Evolutionary conservation across 305 asterid genomes (phyloP).

Genomic region (Plantago rigida): DNA sequence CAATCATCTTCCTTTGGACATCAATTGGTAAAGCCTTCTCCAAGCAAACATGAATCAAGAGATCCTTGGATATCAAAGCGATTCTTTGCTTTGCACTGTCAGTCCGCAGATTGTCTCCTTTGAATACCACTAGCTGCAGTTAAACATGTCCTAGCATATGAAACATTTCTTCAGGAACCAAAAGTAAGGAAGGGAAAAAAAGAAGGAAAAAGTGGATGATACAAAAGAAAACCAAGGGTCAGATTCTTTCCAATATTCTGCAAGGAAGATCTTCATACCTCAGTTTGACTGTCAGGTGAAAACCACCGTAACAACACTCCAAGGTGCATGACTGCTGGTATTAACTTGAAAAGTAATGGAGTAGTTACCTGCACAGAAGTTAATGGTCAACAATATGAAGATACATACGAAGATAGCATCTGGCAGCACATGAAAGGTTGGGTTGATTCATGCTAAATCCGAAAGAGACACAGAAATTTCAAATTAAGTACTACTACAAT

Average conservation of each 20-base stretch:
- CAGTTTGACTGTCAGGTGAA: conserved; percentile 65
- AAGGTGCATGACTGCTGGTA: conserved; percentile 94
- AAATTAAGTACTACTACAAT: not conserved
- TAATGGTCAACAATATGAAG: conserved; percentile 17
- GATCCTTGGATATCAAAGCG: conserved; percentile 78
- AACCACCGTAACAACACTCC: conserved; percentile 93
- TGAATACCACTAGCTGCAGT: conserved; percentile 72
- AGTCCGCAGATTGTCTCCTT: conserved; percentile 68
- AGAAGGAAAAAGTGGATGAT: not conserved
- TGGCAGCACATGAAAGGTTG: too few relatives aligned
- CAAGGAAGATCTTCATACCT: conserved; percentile 39
- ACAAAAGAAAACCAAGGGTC: too few relatives aligned
- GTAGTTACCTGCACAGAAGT: conserved; percentile 69
- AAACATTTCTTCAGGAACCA: not conserved
- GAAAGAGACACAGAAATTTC: not conserved
- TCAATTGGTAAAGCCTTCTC: conserved; percentile 13
- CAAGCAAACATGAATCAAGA: conserved; percentile 39
- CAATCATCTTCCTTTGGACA: conserved; percentile 19
- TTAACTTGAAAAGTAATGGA: conserved; percentile 88
- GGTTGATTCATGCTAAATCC: not conserved
- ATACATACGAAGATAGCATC: not conserved
- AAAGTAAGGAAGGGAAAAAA: too few relatives aligned
- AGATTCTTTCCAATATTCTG: not conserved
- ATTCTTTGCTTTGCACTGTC: conserved; percentile 86
- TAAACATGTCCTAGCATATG: conserved; percentile 3